phyloP scores from a whole-genome alignment of 306 rosid genomes.

The Trifolium repens region DNA sequence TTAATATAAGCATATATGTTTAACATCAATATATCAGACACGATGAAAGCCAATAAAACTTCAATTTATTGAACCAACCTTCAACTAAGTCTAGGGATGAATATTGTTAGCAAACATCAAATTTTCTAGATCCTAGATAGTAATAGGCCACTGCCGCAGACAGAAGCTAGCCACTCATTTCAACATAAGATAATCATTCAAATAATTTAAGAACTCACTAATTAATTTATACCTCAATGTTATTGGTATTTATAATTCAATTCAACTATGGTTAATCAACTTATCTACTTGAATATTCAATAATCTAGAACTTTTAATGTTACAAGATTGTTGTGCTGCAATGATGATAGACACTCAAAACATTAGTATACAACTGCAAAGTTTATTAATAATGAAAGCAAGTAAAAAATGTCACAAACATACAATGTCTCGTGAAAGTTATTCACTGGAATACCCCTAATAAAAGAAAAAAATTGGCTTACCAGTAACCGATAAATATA shows the following conservation, averaged over 20 bases:
- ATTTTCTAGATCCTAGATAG: background rate
- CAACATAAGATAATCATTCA: conserved; percentile 16
- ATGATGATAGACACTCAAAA: conserved; percentile 32
- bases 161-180: background rate
- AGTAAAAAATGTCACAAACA: conserved; percentile 16
- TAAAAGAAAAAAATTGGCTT: conserved; percentile 12
- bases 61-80: background rate
- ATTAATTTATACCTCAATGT: conserved; percentile 17
- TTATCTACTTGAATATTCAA: conserved; percentile 14
- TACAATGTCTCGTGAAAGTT: conserved; percentile 18
- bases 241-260: background rate
- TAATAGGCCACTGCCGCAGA: conserved; percentile 4
- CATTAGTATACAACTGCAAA: conserved; percentile 4
- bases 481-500: background rate
- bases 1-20: too few species aligned
- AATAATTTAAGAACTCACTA: conserved; percentile 9
- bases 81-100: background rate
- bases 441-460: background rate
- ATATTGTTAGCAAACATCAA: background rate
- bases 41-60: too few species aligned
- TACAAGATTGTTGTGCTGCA: background rate
- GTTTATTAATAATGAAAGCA: conserved; percentile 9
- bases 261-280: conserved; percentile 10
- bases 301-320: background rate
- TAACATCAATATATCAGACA: too few species aligned